These are phyloP conservation scores for cucumber (Cucumis sativus) DNA, from an alignment of 306 rosid species.

Conservation along the genomic window Cucumber_9930_V3 NC_026660.2:5209501-5210000, in stretches of 20 bases:
- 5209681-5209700: slow-evolving; percentile 67
- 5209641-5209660: slow-evolving; percentile 14
- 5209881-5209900: background rate
- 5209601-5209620: slow-evolving; percentile 26
- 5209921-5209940: background rate
- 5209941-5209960: background rate
- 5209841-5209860: background rate
- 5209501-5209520: background rate
- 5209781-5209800: background rate
- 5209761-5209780: background rate
- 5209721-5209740: slow-evolving; percentile 70
- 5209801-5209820: background rate
- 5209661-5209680: slow-evolving; percentile 30
- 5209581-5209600: slow-evolving; percentile 56
- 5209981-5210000: background rate
- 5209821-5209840: background rate
- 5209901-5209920: background rate
- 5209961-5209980: background rate
- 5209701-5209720: slow-evolving; percentile 49
- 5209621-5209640: slow-evolving; percentile 14
- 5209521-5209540: slow-evolving; percentile 84
- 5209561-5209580: slow-evolving; percentile 90
- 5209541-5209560: slow-evolving; percentile 53
- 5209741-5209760: background rate
- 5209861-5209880: background rate